phyloP scores from a whole-genome alignment of 2,329 filamentous ascomycete genomes.

The Clonostachys sp. region DNA sequence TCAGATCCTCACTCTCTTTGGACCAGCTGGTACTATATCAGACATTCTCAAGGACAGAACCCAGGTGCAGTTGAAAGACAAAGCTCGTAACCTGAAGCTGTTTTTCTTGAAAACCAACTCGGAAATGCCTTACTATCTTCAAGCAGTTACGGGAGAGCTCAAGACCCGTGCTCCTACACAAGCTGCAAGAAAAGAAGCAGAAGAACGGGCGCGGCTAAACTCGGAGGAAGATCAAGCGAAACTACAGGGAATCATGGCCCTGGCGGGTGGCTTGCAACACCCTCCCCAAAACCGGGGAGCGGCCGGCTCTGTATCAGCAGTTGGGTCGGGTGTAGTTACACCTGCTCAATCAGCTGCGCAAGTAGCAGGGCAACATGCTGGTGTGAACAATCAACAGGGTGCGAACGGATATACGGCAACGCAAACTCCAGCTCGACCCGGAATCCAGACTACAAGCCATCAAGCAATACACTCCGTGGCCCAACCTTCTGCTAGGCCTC shows the following conservation, averaged over 20 bases:
- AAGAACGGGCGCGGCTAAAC: conserved; percentile 55
- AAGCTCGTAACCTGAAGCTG: conserved; percentile 82
- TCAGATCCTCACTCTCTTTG: conserved; percentile 82
- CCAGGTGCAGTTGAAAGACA: conserved; percentile 90
- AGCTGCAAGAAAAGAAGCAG: conserved; percentile 64
- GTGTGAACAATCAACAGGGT: too few relatives aligned
- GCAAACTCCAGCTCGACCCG: neutral
- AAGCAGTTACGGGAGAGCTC: conserved; percentile 84
- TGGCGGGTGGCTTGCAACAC: conserved; percentile 48
- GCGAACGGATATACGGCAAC: too few relatives aligned
- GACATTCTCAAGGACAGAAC: conserved; percentile 84
- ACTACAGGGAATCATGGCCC: conserved; percentile 54
- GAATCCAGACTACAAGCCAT: conserved; percentile 2
- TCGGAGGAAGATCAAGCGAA: conserved; percentile 56
- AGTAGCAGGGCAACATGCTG: conserved; percentile 8
- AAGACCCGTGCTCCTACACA: conserved; percentile 78
- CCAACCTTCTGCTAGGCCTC: conserved; percentile 15
- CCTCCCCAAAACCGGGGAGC: conserved; percentile 17
- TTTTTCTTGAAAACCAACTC: conserved; percentile 91
- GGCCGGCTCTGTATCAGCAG: conserved; percentile 13
- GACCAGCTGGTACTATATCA: conserved; percentile 71
- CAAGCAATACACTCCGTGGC: conserved; percentile 13
- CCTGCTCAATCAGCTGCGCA: conserved; percentile 23
- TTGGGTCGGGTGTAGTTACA: conserved; percentile 21
- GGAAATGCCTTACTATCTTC: conserved; percentile 83